Percentiles rank a stretch among this genome's conserved stretches.
phyloP scores from a whole-genome alignment of 208 protist genomes.

The Borovskyia barvae region DNA sequence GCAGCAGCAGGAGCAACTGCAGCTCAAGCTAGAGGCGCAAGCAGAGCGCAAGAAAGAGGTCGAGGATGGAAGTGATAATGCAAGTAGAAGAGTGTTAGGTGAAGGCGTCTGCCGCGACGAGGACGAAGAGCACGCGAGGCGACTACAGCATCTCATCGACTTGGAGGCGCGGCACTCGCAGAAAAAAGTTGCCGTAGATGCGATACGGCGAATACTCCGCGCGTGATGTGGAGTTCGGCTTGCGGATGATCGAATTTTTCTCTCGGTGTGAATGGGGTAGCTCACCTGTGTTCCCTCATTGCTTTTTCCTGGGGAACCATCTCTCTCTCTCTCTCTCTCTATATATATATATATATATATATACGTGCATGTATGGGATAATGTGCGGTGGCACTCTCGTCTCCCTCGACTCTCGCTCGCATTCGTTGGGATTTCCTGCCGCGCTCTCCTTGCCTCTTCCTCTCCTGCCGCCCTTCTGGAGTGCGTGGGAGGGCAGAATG shows the following conservation, averaged over 20 bases:
- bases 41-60: not conserved
- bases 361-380: not conserved
- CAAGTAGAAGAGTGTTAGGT: not conserved
- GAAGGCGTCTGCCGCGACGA: not conserved
- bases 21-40: not conserved
- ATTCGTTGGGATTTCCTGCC: not conserved
- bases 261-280: too few relatives aligned
- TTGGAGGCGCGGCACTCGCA: conserved; percentile 55
- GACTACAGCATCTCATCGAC: conserved; percentile 43
- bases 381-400: too few relatives aligned
- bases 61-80: not conserved
- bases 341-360: not conserved
- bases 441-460: not conserved
- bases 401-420: not conserved
- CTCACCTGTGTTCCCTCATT: too few relatives aligned
- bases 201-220: conserved; percentile 49
- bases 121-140: conserved; percentile 22
- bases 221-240: too few relatives aligned
- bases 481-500: too few relatives aligned
- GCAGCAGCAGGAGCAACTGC: conserved; percentile 7
- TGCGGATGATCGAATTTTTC: too few relatives aligned
- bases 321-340: too few relatives aligned
- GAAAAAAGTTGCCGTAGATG: conserved; percentile 46
- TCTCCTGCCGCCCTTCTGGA: too few relatives aligned
- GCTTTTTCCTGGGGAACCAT: too few relatives aligned